Evolutionary conservation across 164 flowering plant species (phyloP), one percentile per base, ranked within the genome.

Genomic region (Chloranthus sessilifolius): DNA sequence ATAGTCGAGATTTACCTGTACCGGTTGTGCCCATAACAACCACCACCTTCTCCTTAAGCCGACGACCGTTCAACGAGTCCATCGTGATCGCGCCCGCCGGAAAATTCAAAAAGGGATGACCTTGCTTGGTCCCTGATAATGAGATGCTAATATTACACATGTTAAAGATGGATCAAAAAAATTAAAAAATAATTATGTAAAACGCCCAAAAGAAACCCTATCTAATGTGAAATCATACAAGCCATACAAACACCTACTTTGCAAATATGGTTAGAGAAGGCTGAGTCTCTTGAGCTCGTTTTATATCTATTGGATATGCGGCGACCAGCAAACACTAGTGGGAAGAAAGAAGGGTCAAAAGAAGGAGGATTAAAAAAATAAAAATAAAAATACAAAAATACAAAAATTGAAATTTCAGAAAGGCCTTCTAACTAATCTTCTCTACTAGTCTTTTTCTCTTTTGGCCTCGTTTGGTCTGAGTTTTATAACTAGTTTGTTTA

Each of bases 1-100:
- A 78, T 5, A 90, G 83, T 3, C 69, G 60, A 0, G 95, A 81
- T 50, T 87, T 90, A 1, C 95, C 98, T 4, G 95, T 76, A 1
- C 95, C 98, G 10, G 95, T 90, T 0, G 95, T 84, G 0, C 98
- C 98, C 64, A 90, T 65, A 1, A 90, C 85, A 9, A 90, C 30
- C 23, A 87, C 77, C 1, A 81, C 89, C 58, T 90, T 90, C 30
- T 81, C 88, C 47, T 78, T 78, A 0, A 67, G 62, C 10, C 64
- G 67, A 48, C 59, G 48, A 0, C 59, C 60, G 21, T 38, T 45
- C 33, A 70, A 73, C 11, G 68, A 43, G 2, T 66, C 67, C 68
- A 67, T 54, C 44, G 44, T 62, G 36, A 67, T 30, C 1, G 56
- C 68, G 2, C 58, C 59, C 10, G 64, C 14, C 3, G 52, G 71